A percentile compares a stretch with the other conserved stretches of the same genome.
Evolutionary conservation across 2,329 filamentous ascomycete genomes (phyloP).

Genomic region (Neofusicoccum kwambonambiense): DNA sequence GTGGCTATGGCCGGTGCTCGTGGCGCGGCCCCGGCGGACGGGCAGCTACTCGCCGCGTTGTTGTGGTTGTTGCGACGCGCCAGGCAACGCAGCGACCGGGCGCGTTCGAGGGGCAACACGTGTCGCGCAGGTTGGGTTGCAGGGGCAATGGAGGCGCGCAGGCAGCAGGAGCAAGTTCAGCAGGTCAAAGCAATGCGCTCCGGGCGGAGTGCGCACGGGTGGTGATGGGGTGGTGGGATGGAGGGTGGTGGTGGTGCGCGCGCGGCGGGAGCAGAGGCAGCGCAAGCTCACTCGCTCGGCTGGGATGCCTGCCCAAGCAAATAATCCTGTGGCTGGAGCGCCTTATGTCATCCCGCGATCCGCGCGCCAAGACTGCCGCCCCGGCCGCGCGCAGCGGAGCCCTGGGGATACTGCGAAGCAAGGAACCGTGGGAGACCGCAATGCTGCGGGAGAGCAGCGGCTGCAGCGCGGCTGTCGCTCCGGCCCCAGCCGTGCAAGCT

Average conservation of each 20-base stretch:
- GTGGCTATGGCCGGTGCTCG: neutral
- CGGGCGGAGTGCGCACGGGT: neutral
- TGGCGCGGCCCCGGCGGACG: neutral
- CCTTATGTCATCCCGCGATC: conserved; percentile 15
- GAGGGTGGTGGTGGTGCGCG: conserved; percentile 8
- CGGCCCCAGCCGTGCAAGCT: neutral
- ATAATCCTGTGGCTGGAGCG: conserved; percentile 15
- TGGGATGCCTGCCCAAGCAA: neutral
- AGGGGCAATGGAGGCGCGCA: neutral
- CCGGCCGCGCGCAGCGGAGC: neutral
- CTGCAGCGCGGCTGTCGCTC: neutral
- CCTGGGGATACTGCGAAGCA: neutral
- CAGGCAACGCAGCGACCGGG: conserved; percentile 12
- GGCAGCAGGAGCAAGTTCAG: neutral
- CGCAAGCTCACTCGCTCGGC: neutral
- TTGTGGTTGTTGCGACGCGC: conserved; percentile 16
- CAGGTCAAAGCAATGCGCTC: neutral
- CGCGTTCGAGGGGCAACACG: conserved; percentile 14
- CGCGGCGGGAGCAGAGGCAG: neutral
- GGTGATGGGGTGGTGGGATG: conserved; percentile 12
- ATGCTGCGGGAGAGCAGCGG: neutral
- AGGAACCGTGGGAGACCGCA: neutral
- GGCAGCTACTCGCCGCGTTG: conserved; percentile 17
- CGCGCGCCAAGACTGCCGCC: conserved; percentile 7
- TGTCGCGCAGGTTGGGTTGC: neutral